Conservation (phyloP, 176 grass and related monocot genomes). For the Elaeis guineensis region DNA sequence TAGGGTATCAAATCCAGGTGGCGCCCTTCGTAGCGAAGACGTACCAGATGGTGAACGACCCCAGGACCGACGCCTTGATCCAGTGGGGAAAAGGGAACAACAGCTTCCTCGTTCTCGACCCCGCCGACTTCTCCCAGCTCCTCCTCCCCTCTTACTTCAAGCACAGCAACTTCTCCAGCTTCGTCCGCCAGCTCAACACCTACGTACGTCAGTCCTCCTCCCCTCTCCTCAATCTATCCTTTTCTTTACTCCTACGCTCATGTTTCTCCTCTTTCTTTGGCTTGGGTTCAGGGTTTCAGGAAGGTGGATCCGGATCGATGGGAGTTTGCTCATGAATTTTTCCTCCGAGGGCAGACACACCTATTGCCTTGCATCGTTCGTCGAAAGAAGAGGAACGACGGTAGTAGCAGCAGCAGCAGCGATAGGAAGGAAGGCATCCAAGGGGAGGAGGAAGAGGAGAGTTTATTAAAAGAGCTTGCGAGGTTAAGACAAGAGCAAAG, state of each 20-base stretch:
- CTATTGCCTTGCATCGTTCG: slow-evolving; percentile 48
- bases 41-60: slow-evolving; percentile 78
- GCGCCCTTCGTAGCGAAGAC: slow-evolving; percentile 69
- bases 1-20: slow-evolving; percentile 5
- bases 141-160: slow-evolving; percentile 59
- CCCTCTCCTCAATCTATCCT: not conserved
- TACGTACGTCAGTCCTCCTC: not conserved
- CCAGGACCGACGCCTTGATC: slow-evolving; percentile 40
- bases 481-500: slow-evolving; percentile 44
- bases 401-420: not conserved
- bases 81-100: slow-evolving; percentile 46
- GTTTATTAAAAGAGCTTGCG: slow-evolving; percentile 33
- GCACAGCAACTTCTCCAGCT: slow-evolving; percentile 32
- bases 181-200: slow-evolving; percentile 29
- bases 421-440: not conserved
- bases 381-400: slow-evolving; percentile 27
- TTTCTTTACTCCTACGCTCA: too few relatives aligned
- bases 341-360: slow-evolving; percentile 55
- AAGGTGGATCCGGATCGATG: slow-evolving; percentile 68
- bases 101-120: slow-evolving; percentile 61
- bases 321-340: slow-evolving; percentile 73
- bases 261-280: not conserved
- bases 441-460: slow-evolving; percentile 3
- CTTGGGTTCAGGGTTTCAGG: slow-evolving; percentile 39
- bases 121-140: slow-evolving; percentile 46